Base-by-base conservation (phyloP, 2,329 filamentous ascomycete species). In the Colletotrichum neosansevieriae region DNA sequence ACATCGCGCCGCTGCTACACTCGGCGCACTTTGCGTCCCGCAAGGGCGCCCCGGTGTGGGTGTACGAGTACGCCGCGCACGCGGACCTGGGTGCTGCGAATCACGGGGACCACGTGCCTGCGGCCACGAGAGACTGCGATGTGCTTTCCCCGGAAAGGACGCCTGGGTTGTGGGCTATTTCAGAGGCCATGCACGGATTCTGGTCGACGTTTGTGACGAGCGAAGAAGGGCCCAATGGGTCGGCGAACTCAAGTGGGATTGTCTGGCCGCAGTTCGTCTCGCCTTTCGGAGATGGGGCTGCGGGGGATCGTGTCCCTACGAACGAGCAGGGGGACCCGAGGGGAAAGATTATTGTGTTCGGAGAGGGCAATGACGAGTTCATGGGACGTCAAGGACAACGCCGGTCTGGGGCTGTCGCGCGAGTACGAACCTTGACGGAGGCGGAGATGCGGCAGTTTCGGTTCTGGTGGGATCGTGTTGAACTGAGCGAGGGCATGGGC, bases 1-100 rank as follows among this genome's bases (percentile, higher is more conserved):
- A 91, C 73, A 86, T 90, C 54, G 87, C 86, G 21, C 89, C 89
- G 0, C 87, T 91, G 0, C 79, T 89, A 3, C 87, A 91, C 74
- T 88, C 86, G 0, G 88, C 86, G 0, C 79, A 85, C 62, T 81
- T 81, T 32, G 77, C 82, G 29, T 79, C 79, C 9, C 71, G 69
- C 1, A 75, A 72, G 0, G 29, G 63, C 4, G 63, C 73, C 67
- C 60, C 78, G 71, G 72, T 86, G 0, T 88, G 87, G 71, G 79
- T 89, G 0, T 91, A 91, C 74, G 86, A 89, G 74, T 91, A 84
- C 75, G 88, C 88, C 0, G 82, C 86, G 1, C 80, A 80, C n/a
- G 77, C 78, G 3, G 66, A 70, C 2, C 77, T 77, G 69, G 77
- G 75, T 47, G 79, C 78, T 17, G 80, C 84, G 2, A 82, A 83